These are phyloP conservation scores for Alternaria arbusti DNA, from an alignment of 2,329 filamentous ascomycete species.

Conservation along the genomic window DNA sequence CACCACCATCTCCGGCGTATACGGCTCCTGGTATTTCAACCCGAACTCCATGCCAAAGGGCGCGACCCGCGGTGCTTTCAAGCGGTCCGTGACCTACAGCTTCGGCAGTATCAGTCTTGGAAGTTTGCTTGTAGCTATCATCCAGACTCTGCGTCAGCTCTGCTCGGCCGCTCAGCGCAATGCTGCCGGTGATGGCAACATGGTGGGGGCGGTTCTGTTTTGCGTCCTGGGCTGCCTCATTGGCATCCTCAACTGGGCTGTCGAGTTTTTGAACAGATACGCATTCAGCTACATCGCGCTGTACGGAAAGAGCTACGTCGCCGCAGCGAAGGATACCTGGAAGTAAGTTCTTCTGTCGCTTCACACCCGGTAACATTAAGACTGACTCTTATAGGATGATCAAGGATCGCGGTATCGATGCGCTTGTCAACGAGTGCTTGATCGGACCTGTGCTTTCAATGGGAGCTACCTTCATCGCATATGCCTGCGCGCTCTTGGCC, in stretches of 20 bases:
- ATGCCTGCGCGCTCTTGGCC: conserved; percentile 78
- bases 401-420: conserved; percentile 88
- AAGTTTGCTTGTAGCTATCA: conserved; percentile 82
- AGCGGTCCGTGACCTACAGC: conserved; percentile 83
- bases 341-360: conserved; percentile 50
- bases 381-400: conserved; percentile 67
- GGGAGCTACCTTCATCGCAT: conserved; percentile 83
- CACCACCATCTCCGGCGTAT: conserved; percentile 84
- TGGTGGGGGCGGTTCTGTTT: conserved; percentile 70
- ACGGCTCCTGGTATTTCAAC: conserved; percentile 94
- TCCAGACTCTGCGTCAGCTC: conserved; percentile 82
- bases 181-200: conserved; percentile 70
- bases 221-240: conserved; percentile 81
- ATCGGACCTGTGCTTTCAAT: conserved; percentile 69
- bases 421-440: conserved; percentile 86
- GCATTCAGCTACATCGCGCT: conserved; percentile 92
- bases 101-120: conserved; percentile 91
- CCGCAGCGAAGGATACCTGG: conserved; percentile 89
- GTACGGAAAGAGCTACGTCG: conserved; percentile 87
- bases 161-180: conserved; percentile 78
- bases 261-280: conserved; percentile 89
- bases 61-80: conserved; percentile 82
- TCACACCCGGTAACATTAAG: neutral
- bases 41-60: conserved; percentile 71
- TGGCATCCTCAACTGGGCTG: conserved; percentile 79